Percentiles rank a stretch among this genome's conserved stretches.
Conservation (phyloP, 495 filamentous ascomycete species). For the Chaetomium fimeti region DNA sequence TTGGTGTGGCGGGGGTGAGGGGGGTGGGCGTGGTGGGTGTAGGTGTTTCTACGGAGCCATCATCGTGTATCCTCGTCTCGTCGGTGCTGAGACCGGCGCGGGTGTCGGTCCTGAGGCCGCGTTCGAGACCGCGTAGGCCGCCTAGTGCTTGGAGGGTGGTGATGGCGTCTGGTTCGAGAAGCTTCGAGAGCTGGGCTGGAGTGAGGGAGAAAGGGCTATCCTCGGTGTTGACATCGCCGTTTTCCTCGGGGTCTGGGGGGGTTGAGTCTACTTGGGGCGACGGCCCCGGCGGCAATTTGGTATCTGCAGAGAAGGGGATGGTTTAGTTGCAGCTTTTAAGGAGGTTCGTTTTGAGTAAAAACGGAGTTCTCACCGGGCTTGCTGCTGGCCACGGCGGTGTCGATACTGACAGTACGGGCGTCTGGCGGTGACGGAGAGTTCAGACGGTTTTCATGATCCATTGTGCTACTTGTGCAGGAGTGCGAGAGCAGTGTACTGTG, state of each 20-base stretch:
- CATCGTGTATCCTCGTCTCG: constrained; percentile 43
- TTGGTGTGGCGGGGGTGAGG: neutral
- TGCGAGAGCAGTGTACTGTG: no score
- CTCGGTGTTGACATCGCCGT: constrained; percentile 58
- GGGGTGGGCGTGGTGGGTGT: no score
- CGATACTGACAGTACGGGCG: no score
- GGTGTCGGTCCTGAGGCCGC: constrained; percentile 62
- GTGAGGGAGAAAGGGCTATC: constrained; percentile 67
- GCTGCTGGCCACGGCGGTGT: no score
- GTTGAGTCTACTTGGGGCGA: neutral
- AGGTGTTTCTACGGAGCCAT: neutral
- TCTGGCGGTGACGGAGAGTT: no score
- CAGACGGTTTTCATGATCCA: no score
- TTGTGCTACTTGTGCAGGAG: no score
- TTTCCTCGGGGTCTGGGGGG: constrained; percentile 41
- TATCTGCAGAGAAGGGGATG: no score
- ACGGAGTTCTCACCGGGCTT: no score
- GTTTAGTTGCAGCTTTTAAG: no score
- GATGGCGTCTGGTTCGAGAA: constrained; percentile 68
- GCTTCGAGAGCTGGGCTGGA: constrained; percentile 66
- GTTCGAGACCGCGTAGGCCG: constrained; percentile 62
- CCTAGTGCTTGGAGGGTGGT: constrained; percentile 65
- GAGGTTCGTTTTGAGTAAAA: no score
- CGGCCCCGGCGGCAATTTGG: no score
- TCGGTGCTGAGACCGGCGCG: constrained; percentile 62